Base-by-base conservation (phyloP, 2,329 filamentous ascomycete genomes). In the Aspergillus aculeatus region DNA sequence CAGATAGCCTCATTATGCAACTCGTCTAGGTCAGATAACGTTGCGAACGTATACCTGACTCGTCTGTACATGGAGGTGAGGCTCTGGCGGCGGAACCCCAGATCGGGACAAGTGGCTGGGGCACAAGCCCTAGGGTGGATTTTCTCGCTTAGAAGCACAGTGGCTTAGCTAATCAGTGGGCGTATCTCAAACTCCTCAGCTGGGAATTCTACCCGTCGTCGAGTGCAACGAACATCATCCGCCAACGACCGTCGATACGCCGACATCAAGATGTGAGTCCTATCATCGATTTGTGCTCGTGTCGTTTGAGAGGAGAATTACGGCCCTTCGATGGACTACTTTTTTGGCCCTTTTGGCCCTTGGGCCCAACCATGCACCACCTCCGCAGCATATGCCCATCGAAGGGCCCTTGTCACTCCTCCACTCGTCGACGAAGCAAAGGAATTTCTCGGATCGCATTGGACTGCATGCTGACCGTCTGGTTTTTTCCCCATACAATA, bases 191-290 rank as follows among this genome's bases (percentile, higher is more conserved):
- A 75, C 72, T 76, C 66, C 73, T 76, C 74, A 71, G 69, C 66
- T 66, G 64, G 71, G 71, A 73, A 70, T 75, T 73, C 70, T 59
- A 65, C 65, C 70, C 66, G 68, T 71, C 69, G 72, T 67, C 67
- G 69, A 75, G 71, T 73, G 73, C 70, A 71, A 75, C 74, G 74
- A 77, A 76, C 74, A 73, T 73, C 74, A 75, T 76, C 74, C 74
- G 74, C 75, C 74, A 77, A 76, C 74, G 75, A 77, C 75, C 73
- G 74, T 77, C 75, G 73, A 76, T 73, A 77, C 74, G 73, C 75
- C 75, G 75, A 76, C 75, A 73, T 76, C 74, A 77, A 77, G 75
- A 77, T 77, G 75, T 77, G 74, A 77, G 75, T 77, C 57, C 62
- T 66, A 72, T 71, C 69, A 69, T 64, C 67, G 67, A 56, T 63